These are phyloP conservation scores for Raphidocelis subcapitata DNA, from an alignment of 139 green algal species.

Conservation along the genomic window DNA sequence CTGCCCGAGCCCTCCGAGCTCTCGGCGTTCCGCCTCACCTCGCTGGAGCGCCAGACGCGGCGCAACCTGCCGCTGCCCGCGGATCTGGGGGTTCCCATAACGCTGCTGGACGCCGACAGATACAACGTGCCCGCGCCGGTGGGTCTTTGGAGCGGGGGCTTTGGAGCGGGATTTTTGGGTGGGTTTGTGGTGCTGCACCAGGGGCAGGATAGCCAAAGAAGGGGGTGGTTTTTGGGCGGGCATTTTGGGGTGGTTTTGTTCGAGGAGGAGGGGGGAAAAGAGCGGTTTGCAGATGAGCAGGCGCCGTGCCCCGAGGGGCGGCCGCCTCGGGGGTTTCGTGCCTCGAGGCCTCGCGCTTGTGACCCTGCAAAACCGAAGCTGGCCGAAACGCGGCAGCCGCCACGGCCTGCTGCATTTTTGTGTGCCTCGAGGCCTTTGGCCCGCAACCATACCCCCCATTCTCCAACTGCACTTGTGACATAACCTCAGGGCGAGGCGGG, in stretches of 20 bases:
- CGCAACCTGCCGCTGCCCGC: slow-evolving; percentile 51
- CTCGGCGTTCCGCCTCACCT: slow-evolving; percentile 51
- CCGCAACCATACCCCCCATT: too few relatives aligned
- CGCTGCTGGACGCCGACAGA: slow-evolving; percentile 39
- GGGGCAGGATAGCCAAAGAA: neutral
- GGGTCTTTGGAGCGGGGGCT: neutral
- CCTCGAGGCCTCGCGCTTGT: too few relatives aligned
- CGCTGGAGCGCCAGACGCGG: slow-evolving; percentile 46
- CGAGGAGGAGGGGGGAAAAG: too few relatives aligned
- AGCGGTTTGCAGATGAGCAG: too few relatives aligned
- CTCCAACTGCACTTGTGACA: too few relatives aligned
- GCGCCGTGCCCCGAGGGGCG: too few relatives aligned
- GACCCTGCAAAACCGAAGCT: too few relatives aligned
- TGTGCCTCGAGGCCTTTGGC: too few relatives aligned
- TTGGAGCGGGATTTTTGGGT: neutral
- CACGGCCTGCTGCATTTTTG: too few relatives aligned
- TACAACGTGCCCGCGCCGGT: slow-evolving; percentile 21
- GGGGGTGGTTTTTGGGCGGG: neutral
- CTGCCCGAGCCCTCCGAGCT: slow-evolving; percentile 36
- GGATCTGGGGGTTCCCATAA: slow-evolving; percentile 52
- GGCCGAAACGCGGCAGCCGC: too few relatives aligned
- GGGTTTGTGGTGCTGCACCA: neutral
- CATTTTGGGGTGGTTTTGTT: neutral
- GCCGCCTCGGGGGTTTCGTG: too few relatives aligned
- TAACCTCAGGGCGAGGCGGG: too few relatives aligned